Conservation (phyloP, 208 protist species). For the Eutreptiella sp. region DNA sequence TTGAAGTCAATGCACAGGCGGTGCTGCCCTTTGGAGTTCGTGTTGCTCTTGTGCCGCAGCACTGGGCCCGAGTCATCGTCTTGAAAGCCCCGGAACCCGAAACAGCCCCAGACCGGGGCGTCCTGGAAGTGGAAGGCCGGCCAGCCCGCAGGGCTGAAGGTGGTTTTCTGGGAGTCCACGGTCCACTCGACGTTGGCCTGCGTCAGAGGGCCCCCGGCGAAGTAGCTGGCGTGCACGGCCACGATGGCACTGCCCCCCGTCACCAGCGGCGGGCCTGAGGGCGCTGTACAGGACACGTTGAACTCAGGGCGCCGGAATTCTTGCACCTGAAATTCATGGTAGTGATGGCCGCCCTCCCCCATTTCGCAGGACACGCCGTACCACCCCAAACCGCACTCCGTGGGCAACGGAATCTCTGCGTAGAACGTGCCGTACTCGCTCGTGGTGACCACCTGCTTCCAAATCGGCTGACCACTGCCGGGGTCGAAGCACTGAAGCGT, state of each 20-base stretch:
- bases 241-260: neutral
- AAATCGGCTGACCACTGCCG: neutral
- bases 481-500: neutral
- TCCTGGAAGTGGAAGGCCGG: neutral
- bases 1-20: neutral
- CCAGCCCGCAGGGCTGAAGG: neutral
- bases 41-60: no score
- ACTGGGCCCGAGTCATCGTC: no score
- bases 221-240: neutral
- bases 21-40: neutral
- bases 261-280: neutral
- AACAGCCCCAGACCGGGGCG: neutral
- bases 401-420: neutral
- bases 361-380: neutral
- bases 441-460: neutral
- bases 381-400: neutral
- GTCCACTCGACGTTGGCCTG: neutral
- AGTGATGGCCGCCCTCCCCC: neutral
- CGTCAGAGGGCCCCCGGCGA: neutral
- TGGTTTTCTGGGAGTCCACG: neutral
- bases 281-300: neutral
- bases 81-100: neutral
- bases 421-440: neutral
- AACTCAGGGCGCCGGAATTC: conserved; percentile 10
- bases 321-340: neutral